These are phyloP conservation scores for Colletotrichum euphorbiae DNA, from an alignment of 2,329 filamentous ascomycete species.

Conservation along the genomic window DNA sequence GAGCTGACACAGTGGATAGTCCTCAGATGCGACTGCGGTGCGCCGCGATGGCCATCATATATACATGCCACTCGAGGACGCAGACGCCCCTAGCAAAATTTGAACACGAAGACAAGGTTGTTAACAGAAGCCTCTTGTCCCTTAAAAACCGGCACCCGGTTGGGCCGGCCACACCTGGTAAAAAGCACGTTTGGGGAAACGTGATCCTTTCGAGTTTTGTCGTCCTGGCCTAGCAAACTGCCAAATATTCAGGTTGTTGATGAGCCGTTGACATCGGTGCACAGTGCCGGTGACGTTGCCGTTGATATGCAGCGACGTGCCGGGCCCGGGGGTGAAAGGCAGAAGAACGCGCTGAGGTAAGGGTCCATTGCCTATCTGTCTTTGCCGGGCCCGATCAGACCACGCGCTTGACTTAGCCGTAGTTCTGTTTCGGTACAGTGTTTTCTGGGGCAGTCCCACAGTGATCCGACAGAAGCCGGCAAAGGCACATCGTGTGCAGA, in stretches of 20 bases:
- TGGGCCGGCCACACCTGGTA: constrained; percentile 2
- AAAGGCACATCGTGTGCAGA: neutral
- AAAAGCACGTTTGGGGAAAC: constrained; percentile 1
- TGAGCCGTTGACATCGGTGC: constrained; percentile 2
- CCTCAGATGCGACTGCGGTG: constrained; percentile 2
- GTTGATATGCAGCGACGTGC: neutral
- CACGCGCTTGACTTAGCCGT: constrained; percentile 7
- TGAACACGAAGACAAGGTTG: neutral
- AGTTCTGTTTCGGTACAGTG: constrained; percentile 20
- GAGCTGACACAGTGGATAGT: constrained; percentile 7
- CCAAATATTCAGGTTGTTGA: neutral
- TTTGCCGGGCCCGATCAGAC: constrained; percentile 6
- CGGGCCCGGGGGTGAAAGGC: neutral
- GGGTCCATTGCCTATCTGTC: neutral
- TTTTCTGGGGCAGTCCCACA: constrained; percentile 6
- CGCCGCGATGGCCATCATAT: neutral
- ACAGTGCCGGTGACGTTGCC: constrained; percentile 11
- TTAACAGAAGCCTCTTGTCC: neutral
- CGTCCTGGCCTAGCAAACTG: neutral
- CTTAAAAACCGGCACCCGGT: neutral
- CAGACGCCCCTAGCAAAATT: neutral
- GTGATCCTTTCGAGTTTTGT: constrained; percentile 2
- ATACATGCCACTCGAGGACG: neutral
- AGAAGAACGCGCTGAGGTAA: neutral
- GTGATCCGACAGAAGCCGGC: constrained; percentile 25